These are phyloP conservation scores for Schoenoplectus triqueter DNA, from an alignment of 202 grass and related monocot species.

Conservation along the genomic window DNA sequence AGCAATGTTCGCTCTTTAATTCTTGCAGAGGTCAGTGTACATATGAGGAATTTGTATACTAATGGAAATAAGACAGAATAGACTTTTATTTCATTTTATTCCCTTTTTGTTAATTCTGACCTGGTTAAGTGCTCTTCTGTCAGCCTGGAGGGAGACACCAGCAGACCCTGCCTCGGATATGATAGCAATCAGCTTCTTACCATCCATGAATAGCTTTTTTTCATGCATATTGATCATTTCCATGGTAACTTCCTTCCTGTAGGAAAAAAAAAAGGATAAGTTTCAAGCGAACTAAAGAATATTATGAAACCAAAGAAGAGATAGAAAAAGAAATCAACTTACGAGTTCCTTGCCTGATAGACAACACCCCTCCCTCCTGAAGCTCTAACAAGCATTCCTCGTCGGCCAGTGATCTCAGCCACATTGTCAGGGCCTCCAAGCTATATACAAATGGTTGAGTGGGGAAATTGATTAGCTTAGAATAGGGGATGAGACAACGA, in stretches of 20 bases:
- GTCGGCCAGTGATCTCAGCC: conserved; percentile 92
- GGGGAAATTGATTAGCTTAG: conserved; percentile 34
- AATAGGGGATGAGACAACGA: neutral
- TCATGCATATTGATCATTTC: conserved; percentile 99
- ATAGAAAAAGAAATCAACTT: conserved; percentile 56
- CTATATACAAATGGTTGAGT: conserved; percentile 45
- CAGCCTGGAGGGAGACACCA: conserved; percentile 96
- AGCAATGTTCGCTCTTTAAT: neutral
- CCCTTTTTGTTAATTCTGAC: conserved; percentile 39
- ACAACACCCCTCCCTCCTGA: conserved; percentile 84
- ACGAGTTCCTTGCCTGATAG: conserved; percentile 92
- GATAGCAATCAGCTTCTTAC: conserved; percentile 88
- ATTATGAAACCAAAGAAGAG: conserved; percentile 44
- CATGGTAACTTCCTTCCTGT: conserved; percentile 98
- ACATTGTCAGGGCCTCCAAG: conserved; percentile 95
- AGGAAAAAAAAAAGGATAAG: conserved; percentile 17
- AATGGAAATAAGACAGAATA: conserved; percentile 6
- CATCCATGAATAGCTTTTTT: conserved; percentile 95
- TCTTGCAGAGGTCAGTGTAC: neutral
- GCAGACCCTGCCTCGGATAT: conserved; percentile 99
- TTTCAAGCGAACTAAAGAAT: neutral
- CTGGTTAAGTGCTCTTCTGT: conserved; percentile 92
- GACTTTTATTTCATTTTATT: neutral
- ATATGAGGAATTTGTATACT: neutral
- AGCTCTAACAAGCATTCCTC: conserved; percentile 91